Evolutionary conservation across 805 yeast species (phyloP).

Genomic region (Wickerhamomyces alni): DNA sequence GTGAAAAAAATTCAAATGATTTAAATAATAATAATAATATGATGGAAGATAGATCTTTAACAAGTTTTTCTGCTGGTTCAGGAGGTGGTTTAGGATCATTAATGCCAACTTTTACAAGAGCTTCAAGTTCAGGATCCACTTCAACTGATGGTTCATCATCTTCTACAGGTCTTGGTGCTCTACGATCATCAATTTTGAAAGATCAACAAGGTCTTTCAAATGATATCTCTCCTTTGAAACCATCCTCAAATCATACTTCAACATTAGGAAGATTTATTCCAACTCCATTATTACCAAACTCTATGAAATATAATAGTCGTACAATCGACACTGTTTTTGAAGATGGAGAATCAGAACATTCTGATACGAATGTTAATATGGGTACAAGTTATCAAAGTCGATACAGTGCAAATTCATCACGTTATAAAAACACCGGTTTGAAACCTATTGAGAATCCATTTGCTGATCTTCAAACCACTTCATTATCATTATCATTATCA

Average conservation of each 20-base stretch:
- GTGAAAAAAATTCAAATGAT: not conserved
- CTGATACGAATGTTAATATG: not conserved
- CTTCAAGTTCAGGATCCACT: slow-evolving; percentile 1
- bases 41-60: too few species aligned
- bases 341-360: slow-evolving; percentile 15
- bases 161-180: slow-evolving; percentile 4
- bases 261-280: not conserved
- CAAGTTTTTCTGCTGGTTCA: not conserved
- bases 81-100: not conserved
- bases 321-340: slow-evolving; percentile 24
- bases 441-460: slow-evolving; percentile 16
- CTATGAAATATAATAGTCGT: slow-evolving; percentile 1
- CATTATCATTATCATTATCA: too few species aligned
- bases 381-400: slow-evolving; percentile 3
- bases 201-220: slow-evolving; percentile 7
- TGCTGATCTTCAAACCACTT: not conserved
- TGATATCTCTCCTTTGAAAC: slow-evolving; percentile 2
- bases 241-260: slow-evolving; percentile 3
- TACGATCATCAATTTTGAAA: slow-evolving; percentile 12
- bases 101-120: slow-evolving; percentile 2
- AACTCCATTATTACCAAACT: not conserved
- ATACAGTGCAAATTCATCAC: slow-evolving; percentile 5
- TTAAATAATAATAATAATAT: not conserved
- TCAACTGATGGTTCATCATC: not conserved
- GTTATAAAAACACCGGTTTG: slow-evolving; percentile 16